A percentile compares a stretch with the other conserved stretches of the same genome.
Conservation (phyloP, 768 basidiomycete species). For the Boletus pseudopeckii region DNA sequence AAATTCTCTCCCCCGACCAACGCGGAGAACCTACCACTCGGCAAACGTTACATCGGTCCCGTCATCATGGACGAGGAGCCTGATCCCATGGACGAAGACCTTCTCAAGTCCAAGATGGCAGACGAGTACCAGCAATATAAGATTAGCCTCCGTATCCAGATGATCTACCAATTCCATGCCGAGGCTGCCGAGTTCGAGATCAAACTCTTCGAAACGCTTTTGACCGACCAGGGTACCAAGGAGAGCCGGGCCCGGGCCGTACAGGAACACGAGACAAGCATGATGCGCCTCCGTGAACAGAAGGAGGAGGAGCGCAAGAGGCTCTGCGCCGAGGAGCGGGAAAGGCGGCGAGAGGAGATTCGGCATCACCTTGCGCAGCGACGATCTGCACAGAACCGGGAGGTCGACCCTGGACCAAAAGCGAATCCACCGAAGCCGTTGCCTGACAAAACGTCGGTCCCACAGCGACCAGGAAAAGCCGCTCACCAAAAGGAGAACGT, state of each 20-base stretch:
- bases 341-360: constrained; percentile 22
- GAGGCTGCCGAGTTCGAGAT: constrained; percentile 31
- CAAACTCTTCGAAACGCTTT: constrained; percentile 26
- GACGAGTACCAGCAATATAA: constrained; percentile 32
- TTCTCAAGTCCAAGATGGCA: constrained; percentile 34
- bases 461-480: constrained; percentile 12
- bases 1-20: constrained; percentile 27
- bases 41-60: constrained; percentile 35
- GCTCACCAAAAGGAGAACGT: constrained; percentile 29
- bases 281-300: constrained; percentile 32
- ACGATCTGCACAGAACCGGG: constrained; percentile 15
- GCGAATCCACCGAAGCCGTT: constrained; percentile 7
- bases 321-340: constrained; percentile 29
- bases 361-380: constrained; percentile 20
- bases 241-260: constrained; percentile 28
- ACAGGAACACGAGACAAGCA: constrained; percentile 31
- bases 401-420: constrained; percentile 15
- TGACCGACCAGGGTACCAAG: constrained; percentile 27
- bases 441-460: constrained; percentile 15
- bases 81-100: constrained; percentile 26
- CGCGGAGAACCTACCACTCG: constrained; percentile 19
- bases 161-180: constrained; percentile 33
- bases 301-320: constrained; percentile 32
- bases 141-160: constrained; percentile 32
- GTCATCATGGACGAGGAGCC: constrained; percentile 27